Evolutionary conservation across 2,329 filamentous ascomycete species (phyloP), one percentile per base, ranked within the genome.

Genomic region (Trichoderma endophyticum): DNA sequence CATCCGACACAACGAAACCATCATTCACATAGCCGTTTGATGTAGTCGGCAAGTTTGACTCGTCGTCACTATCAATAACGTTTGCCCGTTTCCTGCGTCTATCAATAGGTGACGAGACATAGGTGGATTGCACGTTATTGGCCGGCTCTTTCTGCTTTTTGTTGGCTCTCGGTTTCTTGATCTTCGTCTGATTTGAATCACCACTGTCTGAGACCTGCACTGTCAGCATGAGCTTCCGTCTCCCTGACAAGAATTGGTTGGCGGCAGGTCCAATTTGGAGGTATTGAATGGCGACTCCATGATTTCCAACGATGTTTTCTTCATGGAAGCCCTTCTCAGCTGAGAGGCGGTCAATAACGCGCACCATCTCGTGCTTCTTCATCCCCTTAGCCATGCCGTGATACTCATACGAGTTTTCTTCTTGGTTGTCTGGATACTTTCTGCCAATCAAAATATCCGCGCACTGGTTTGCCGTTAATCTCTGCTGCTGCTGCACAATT

Each of bases 361-460:
- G 91, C 78, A 97, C 92, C 14, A 94, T 87, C 77, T 97, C 93
- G 43, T 91, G 89, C 77, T 92, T 90, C 72, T 92, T 90, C 75
- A 97, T 82, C 18, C 88, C 84, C 73, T 87, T 89, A 15, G 92
- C 94, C 56, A 87, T 86, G 15, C 93, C 94, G 79, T 90, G 90
- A 72, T 90, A 88, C 21, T 87, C 81, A 48, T 88, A 84, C 48
- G 90, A 88, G 4, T 83, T 78, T 3, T 83, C 77, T 15, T 86
- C 83, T 54, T 88, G 86, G 56, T 88, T 84, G 71, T 88, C 88
- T 72, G 88, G 89, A 72, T 85, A 88, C 73, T 86, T 88, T 72
- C 87, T 90, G 7, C 95, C 96, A 74, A 91, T 87, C 75, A 98
- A 89, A 43, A 97, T 87, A 77, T 98, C 94, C n/a, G 93, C 89